Evolutionary conservation across 2,329 filamentous ascomycete species (phyloP), one percentile per base, ranked within the genome.

Genomic region (Elsinoe arachidis): DNA sequence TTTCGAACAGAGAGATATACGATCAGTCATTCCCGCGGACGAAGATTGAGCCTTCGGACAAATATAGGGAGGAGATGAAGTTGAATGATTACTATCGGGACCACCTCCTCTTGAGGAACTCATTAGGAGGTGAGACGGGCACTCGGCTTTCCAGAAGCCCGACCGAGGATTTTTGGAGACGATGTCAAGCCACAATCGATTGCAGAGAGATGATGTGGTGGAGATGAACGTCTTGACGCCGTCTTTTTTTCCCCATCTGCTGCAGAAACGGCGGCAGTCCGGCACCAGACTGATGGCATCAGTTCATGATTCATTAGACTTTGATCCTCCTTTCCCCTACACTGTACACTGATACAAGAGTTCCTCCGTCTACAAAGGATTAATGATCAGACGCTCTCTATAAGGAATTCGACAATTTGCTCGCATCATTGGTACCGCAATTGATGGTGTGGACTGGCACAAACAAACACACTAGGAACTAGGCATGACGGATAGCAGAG

Each of bases 271-370:
- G 49, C n/a, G 15, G 33, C 19, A 39, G 49, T 34, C 33, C 33
- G 33, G 38, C 49, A 10, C 34, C 30, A 53, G 23, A 12, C 33
- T 35, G 33, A 38, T 37, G 49, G 49, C 49, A 39, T 26, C 19
- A 14, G 15, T 53, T 39, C 33, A 53, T 53, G 49, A 53, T 39
- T 53, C 49, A 53, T 53, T 21, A 37, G 33, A 35, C 49, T 33
- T 38, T 14, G 38, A 53, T 21, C 19, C 33, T 23, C 26, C 17
- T 19, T 39, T 19, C 15, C 19, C 7, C 9, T 46, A 12, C n/a
- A 26, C 41, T 46, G 41, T 46, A 46, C 21, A 46, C 17, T 35
- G 12, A 53, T 39, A 26, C n/a, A n/a, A 17, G n/a, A 23, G 7
- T 35, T 51, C 26, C 26, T 51, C 26, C 46, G 46, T 26, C 34